Conservation (phyloP, 345 rosid genomes). For the Physaria fendleri region DNA sequence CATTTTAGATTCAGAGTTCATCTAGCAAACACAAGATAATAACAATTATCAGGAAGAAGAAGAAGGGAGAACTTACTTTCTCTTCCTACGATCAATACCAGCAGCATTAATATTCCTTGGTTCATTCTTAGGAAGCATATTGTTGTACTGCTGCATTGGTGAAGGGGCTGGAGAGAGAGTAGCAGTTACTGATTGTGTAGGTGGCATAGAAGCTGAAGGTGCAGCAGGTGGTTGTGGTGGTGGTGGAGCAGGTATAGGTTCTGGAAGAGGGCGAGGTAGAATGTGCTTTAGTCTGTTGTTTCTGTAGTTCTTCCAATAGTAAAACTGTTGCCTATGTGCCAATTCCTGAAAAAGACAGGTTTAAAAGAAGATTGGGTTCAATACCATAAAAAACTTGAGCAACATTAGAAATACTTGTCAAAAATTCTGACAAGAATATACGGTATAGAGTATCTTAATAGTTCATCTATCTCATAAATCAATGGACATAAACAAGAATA, state of each 20-base stretch:
- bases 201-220: conserved; percentile 34
- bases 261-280: conserved; percentile 89
- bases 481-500: too few species aligned
- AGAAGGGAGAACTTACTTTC: conserved; percentile 50
- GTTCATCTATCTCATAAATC: background rate
- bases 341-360: conserved; percentile 46
- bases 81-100: conserved; percentile 75
- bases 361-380: background rate
- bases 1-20: conserved; percentile 1
- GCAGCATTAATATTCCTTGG: conserved; percentile 40
- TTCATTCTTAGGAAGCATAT: conserved; percentile 57
- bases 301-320: conserved; percentile 94
- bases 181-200: conserved; percentile 38
- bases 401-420: too few species aligned
- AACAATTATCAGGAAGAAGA: background rate
- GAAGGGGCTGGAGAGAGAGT: conserved; percentile 62
- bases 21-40: background rate
- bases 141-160: conserved; percentile 82
- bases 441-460: background rate
- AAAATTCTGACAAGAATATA: too few species aligned
- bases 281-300: conserved; percentile 92
- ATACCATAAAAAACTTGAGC: background rate
- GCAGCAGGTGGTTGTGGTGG: conserved; percentile 42
- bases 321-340: conserved; percentile 96
- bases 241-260: conserved; percentile 51